Percentiles rank a stretch among this genome's conserved stretches.
These are phyloP conservation scores for Debaryomyces udenii DNA, from an alignment of 1,139 yeast genomes.

Conservation along the genomic window DNA sequence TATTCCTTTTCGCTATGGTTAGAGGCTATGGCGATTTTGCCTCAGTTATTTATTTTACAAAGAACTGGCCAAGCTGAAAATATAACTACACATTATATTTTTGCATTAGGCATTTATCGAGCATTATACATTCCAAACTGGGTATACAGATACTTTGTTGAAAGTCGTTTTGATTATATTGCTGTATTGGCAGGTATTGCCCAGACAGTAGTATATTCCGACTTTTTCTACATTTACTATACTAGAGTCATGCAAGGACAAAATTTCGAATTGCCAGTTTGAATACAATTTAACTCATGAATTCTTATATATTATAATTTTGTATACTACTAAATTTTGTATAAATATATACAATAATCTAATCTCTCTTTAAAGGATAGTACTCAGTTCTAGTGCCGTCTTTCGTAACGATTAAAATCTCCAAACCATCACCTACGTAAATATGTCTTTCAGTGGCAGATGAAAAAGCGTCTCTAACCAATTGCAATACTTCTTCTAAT, in stretches of 20 bases:
- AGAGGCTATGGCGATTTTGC: slow-evolving; percentile 88
- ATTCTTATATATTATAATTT: slow-evolving; percentile 3
- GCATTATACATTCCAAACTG: slow-evolving; percentile 91
- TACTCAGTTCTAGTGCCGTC: slow-evolving; percentile 87
- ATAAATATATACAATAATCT: slow-evolving; percentile 51
- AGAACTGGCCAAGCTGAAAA: slow-evolving; percentile 88
- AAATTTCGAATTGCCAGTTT: slow-evolving; percentile 78
- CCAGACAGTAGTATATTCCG: slow-evolving; percentile 88
- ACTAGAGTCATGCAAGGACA: slow-evolving; percentile 76
- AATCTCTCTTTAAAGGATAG: slow-evolving; percentile 89
- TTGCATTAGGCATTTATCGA: slow-evolving; percentile 89
- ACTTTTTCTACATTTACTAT: slow-evolving; percentile 92
- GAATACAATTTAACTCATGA: slow-evolving; percentile 13
- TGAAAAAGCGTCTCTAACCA: slow-evolving; percentile 91
- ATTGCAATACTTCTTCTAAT: slow-evolving; percentile 80
- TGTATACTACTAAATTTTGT: slow-evolving; percentile 5
- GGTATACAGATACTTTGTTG: slow-evolving; percentile 81
- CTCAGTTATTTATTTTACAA: slow-evolving; percentile 88
- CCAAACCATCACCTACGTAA: slow-evolving; percentile 96
- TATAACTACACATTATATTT: slow-evolving; percentile 87
- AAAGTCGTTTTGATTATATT: slow-evolving; percentile 68
- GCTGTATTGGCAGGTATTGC: slow-evolving; percentile 78
- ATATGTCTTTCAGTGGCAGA: slow-evolving; percentile 98
- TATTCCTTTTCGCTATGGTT: slow-evolving; percentile 87
- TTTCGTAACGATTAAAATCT: slow-evolving; percentile 86